Percentiles rank a stretch among this genome's conserved stretches.
Conservation (phyloP, 495 filamentous ascomycete species). For the Lentithecium fluviatile region DNA sequence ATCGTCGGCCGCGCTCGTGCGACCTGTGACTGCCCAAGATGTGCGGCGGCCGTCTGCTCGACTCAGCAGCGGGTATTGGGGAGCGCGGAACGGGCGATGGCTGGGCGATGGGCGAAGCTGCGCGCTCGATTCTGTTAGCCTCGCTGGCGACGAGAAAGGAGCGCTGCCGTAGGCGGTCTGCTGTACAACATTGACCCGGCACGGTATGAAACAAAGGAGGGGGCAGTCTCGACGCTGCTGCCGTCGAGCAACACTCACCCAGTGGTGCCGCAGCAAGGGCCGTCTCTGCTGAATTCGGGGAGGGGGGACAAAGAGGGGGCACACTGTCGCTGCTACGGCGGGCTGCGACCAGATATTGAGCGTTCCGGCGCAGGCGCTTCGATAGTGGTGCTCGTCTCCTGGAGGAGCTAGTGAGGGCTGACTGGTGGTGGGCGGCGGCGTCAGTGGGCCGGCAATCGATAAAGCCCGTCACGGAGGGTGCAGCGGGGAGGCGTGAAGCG, state of each 20-base stretch:
- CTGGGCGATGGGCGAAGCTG: conserved; percentile 13
- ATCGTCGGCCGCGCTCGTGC: conserved; percentile 14
- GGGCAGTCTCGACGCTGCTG: conserved; percentile 13
- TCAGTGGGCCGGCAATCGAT: no score
- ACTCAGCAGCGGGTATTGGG: conserved; percentile 5
- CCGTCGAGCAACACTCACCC: conserved; percentile 25
- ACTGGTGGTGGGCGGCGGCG: no score
- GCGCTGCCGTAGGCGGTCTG: conserved; percentile 21
- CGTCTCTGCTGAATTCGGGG: conserved; percentile 6
- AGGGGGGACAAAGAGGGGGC: conserved; percentile 27
- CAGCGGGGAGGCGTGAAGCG: no score
- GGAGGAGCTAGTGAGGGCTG: neutral
- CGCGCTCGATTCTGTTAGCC: conserved; percentile 22
- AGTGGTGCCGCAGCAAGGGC: conserved; percentile 27
- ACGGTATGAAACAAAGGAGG: conserved; percentile 34
- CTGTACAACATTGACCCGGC: conserved; percentile 34
- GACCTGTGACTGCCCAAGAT: conserved; percentile 16
- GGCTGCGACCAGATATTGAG: neutral
- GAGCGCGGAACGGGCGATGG: neutral
- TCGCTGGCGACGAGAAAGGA: conserved; percentile 15
- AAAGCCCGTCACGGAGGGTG: no score
- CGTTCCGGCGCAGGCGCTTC: neutral
- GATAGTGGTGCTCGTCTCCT: neutral
- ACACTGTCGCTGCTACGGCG: neutral
- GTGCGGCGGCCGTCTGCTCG: conserved; percentile 4